These are phyloP conservation scores for Hyaloperonospora arabidopsidis DNA, from an alignment of 352 stramenopile species.

Conservation along the genomic window DNA sequence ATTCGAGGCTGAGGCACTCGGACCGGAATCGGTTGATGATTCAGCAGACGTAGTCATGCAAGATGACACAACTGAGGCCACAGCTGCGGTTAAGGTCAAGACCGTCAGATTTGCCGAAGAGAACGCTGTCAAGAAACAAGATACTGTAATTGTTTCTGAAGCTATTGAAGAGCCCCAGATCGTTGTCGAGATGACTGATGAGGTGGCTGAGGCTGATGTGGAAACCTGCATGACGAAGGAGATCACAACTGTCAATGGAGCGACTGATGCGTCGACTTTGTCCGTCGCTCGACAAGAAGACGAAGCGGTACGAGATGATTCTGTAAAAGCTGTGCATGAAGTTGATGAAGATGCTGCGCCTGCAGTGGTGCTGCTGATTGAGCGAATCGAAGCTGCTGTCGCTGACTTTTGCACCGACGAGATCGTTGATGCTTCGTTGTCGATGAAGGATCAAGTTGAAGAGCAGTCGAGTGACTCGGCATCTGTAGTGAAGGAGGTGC, in stretches of 20 bases:
- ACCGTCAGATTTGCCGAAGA: background rate
- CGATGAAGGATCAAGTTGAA: slow-evolving; percentile 12
- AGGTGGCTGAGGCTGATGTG: slow-evolving; percentile 2
- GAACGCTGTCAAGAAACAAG: background rate
- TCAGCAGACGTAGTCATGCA: slow-evolving; percentile 1
- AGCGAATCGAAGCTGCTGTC: slow-evolving; percentile 6
- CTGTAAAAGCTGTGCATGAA: background rate
- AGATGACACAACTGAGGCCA: background rate
- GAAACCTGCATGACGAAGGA: slow-evolving; percentile 11
- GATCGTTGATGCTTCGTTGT: slow-evolving; percentile 5
- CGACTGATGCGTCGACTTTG: slow-evolving; percentile 8
- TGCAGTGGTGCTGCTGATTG: background rate
- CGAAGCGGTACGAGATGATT: background rate
- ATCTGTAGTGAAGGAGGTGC: slow-evolving; percentile 18
- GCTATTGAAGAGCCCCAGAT: background rate
- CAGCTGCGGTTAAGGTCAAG: too few relatives aligned
- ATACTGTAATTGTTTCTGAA: background rate
- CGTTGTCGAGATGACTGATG: slow-evolving; percentile 1
- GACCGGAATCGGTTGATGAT: background rate
- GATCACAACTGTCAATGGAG: slow-evolving; percentile 10
- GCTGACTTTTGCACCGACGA: slow-evolving; percentile 24
- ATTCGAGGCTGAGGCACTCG: background rate
- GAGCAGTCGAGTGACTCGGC: slow-evolving; percentile 8
- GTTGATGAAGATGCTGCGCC: slow-evolving; percentile 3
- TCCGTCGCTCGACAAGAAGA: slow-evolving; percentile 1